Conservation (phyloP, 108 stramenopile species). For the Nitzschia palea region DNA sequence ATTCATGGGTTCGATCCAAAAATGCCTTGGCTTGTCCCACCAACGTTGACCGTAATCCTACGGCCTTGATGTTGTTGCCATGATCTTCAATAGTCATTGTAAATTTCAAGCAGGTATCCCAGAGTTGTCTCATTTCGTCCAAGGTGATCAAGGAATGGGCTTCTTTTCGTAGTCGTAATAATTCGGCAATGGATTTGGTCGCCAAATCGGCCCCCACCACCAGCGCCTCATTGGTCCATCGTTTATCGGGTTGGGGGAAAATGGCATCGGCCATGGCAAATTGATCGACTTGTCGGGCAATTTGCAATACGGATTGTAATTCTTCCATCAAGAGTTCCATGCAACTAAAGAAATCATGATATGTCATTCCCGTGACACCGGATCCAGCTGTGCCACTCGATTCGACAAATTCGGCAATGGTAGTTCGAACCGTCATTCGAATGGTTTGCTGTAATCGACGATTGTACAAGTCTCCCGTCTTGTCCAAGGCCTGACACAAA, state of each 20-base stretch:
- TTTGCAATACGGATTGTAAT: slow-evolving; percentile 59
- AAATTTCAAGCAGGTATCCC: slow-evolving; percentile 81
- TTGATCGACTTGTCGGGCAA: slow-evolving; percentile 60
- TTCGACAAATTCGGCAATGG: slow-evolving; percentile 84
- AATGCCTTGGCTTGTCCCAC: slow-evolving; percentile 90
- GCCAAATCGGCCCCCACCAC: slow-evolving; percentile 73
- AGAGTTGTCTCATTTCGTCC: slow-evolving; percentile 83
- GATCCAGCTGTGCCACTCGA: slow-evolving; percentile 26
- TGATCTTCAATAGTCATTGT: slow-evolving; percentile 71
- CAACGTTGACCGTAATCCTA: slow-evolving; percentile 85
- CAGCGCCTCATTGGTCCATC: slow-evolving; percentile 61
- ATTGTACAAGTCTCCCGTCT: slow-evolving; percentile 51
- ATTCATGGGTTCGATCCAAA: slow-evolving; percentile 90
- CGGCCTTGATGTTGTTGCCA: slow-evolving; percentile 69
- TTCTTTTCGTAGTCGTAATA: slow-evolving; percentile 83
- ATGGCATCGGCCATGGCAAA: slow-evolving; percentile 26
- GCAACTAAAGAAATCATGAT: slow-evolving; percentile 80
- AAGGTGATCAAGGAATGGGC: slow-evolving; percentile 76
- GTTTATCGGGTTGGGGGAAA: slow-evolving; percentile 23
- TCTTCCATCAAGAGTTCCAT: slow-evolving; percentile 88
- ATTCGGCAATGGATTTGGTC: slow-evolving; percentile 78
- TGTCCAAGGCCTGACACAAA: slow-evolving; percentile 40
- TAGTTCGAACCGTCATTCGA: slow-evolving; percentile 85
- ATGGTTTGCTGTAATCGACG: slow-evolving; percentile 70
- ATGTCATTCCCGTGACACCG: slow-evolving; percentile 76